phyloP scores from a whole-genome alignment of 1,284 basidiomycete species.

The Naganishia sp. region DNA sequence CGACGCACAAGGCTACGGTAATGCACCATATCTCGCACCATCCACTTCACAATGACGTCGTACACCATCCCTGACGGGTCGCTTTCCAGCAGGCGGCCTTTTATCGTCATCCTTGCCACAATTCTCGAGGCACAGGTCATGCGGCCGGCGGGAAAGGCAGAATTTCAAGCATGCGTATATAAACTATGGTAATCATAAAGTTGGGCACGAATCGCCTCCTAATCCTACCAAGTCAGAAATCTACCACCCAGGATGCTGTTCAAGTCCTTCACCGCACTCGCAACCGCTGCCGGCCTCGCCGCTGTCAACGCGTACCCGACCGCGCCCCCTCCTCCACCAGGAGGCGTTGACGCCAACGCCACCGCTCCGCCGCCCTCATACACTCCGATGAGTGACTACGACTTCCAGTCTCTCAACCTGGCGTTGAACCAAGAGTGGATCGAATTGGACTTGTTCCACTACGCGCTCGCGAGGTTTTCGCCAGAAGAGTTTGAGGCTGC shows the following conservation, averaged over 20 bases:
- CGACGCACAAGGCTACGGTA: no score
- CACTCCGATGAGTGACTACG: constrained; percentile 60
- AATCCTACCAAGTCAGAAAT: no score
- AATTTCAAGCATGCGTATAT: no score
- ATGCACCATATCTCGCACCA: no score
- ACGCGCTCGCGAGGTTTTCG: constrained; percentile 62
- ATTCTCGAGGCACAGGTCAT: no score
- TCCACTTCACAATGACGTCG: no score
- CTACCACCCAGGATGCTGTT: constrained; percentile 23
- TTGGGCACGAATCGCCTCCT: no score
- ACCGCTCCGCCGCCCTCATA: constrained; percentile 59
- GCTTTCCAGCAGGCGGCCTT: no score
- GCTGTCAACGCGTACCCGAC: constrained; percentile 10
- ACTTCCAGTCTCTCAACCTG: constrained; percentile 63
- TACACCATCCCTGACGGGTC: no score
- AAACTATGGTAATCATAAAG: no score
- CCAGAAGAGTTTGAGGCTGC: constrained; percentile 61
- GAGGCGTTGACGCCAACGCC: constrained; percentile 52
- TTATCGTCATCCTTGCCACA: no score
- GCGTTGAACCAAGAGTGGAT: constrained; percentile 59
- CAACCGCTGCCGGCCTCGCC: constrained; percentile 26
- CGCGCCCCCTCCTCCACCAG: constrained; percentile 48
- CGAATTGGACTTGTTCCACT: constrained; percentile 65
- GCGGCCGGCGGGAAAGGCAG: no score
- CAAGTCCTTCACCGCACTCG: constrained; percentile 30